Percentiles rank a stretch among this genome's conserved stretches.
Evolutionary conservation across 257 asterid genomes (phyloP).

Genomic region (Verbascum thapsus): DNA sequence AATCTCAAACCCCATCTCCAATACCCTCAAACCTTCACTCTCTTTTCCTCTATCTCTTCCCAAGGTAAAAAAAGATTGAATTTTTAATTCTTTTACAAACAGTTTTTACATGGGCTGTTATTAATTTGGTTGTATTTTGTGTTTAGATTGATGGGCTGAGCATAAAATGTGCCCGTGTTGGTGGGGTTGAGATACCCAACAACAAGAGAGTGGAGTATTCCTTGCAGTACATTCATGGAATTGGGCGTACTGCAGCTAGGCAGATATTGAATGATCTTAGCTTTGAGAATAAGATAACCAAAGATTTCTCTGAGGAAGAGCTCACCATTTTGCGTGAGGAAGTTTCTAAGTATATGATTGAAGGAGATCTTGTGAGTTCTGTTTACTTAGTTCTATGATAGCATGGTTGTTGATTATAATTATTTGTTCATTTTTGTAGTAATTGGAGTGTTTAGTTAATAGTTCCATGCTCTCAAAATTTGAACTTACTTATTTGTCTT

Average conservation of each 20-base stretch:
- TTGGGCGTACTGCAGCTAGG: constrained; percentile 72
- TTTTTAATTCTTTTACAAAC: not conserved
- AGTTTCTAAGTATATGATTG: constrained; percentile 89
- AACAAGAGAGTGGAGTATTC: constrained; percentile 89
- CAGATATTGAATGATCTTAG: constrained; percentile 71
- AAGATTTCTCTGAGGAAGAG: constrained; percentile 86
- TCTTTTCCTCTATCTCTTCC: constrained; percentile 50
- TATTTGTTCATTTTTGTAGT: too few relatives aligned
- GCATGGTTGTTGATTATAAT: too few relatives aligned
- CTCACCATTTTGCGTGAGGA: constrained; percentile 89
- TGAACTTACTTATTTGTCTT: too few relatives aligned
- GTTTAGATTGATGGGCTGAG: constrained; percentile 72
- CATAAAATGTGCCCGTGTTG: constrained; percentile 92
- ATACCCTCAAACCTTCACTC: constrained; percentile 40
- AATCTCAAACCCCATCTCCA: constrained; percentile 51
- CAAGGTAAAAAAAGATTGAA: constrained; percentile 45
- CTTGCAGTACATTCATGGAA: constrained; percentile 92
- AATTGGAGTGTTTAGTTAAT: too few relatives aligned
- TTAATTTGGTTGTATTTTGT: constrained; percentile 2
- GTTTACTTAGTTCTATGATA: too few relatives aligned
- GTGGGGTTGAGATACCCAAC: constrained; percentile 97
- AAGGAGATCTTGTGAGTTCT: constrained; percentile 86
- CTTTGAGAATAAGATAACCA: constrained; percentile 76
- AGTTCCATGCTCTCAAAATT: too few relatives aligned
- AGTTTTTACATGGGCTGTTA: not conserved